Base-by-base conservation (phyloP, 805 yeast species). In the Saturnispora silvae region DNA sequence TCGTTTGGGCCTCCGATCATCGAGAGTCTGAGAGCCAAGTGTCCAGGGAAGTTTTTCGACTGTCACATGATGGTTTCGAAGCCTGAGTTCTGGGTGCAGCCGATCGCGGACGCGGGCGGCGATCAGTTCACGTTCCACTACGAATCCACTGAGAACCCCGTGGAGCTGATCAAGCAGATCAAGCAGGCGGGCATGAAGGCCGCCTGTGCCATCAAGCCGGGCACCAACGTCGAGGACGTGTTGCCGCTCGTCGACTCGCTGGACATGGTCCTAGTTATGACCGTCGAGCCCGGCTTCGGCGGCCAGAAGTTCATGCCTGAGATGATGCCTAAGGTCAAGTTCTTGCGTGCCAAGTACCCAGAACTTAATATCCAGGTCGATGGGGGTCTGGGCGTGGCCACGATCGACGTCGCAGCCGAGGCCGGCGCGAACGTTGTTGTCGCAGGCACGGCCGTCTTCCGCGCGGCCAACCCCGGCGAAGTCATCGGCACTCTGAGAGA, bases 401-500 rank as follows among this genome's bases (percentile, higher is more conserved):
- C 95, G 2, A 78, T 89, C 33, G 81, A 76, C 37, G 70, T 66
- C 15, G 96, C 96, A 29, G 95, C 96, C n/a, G 70, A 73, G 37
- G 96, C 97, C 9, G 98, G 98, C 40, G 98, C 98, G 35, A 92
- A 92, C 54, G 96, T 87, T 33, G 86, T 92, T 53, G 98, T 92
- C 33, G 96, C 98, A 3, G 98, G 98, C 32, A 89, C 96, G 13
- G 72, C 94, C 34, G 94, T 89, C 13, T 92, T 87, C 65, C 77
- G 77, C 41, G 94, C 96, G 6, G 65, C 70, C 9, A 78, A 80
- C 46, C 96, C 97, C 16, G 64, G 63, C 9, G 81, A 75, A 46
- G 81, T 85, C 47, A 87, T 92, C 47, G 63, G 63, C 35, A 68
- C 69, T 49, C 66, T 87, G 64, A 77, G 85, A 51, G 63, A 56